Conservation (phyloP, 352 stramenopile genomes). For the Globisporangium lucens region DNA sequence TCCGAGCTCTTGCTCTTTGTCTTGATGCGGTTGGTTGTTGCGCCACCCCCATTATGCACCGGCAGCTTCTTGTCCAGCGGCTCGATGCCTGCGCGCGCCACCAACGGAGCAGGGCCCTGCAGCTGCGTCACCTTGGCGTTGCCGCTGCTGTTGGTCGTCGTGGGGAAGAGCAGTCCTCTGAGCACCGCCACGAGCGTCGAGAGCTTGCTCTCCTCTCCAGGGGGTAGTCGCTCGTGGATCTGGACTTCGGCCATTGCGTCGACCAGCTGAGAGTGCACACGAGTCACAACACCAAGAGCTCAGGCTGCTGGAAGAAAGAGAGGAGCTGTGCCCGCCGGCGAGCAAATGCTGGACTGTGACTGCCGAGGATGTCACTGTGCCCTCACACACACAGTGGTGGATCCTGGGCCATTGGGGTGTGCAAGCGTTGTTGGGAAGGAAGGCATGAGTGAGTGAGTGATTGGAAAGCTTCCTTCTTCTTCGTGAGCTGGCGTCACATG, state of each 20-base stretch:
- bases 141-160: not conserved
- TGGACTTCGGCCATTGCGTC: not conserved
- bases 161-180: not conserved
- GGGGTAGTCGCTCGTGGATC: not conserved
- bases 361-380: not conserved
- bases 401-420: too few relatives aligned
- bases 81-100: slow-evolving; percentile 1
- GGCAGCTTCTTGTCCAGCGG: slow-evolving; percentile 1
- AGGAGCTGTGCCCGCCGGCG: not conserved
- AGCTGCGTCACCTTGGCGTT: slow-evolving; percentile 7
- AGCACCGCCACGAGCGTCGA: slow-evolving; percentile 2
- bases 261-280: not conserved
- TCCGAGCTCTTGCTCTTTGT: slow-evolving; percentile 3
- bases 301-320: not conserved
- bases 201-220: slow-evolving; percentile 7
- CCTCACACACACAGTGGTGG: too few relatives aligned
- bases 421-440: not conserved
- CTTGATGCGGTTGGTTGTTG: not conserved
- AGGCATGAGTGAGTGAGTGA: not conserved
- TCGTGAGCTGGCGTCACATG: not conserved
- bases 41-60: not conserved
- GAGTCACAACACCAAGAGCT: not conserved
- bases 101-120: not conserved
- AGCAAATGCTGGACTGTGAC: slow-evolving; percentile 8
- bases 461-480: not conserved